A percentile compares a stretch with the other conserved stretches of the same genome.
Evolutionary conservation across 352 stramenopile genomes (phyloP).

Genomic region (Phytophthora pistaciae): DNA sequence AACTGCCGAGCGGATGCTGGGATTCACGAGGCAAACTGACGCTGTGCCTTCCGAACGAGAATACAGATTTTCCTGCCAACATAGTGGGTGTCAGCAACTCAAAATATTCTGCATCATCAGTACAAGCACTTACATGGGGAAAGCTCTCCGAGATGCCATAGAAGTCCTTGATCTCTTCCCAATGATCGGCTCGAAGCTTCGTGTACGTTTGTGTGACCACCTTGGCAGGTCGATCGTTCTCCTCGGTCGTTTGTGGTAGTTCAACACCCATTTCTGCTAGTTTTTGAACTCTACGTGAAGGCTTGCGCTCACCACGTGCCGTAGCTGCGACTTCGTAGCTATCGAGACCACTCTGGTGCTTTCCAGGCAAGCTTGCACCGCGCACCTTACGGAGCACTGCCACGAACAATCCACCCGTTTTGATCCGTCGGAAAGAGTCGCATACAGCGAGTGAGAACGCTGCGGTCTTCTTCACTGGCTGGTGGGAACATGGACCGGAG

Average conservation of each 20-base stretch:
- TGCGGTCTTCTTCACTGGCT: conserved; percentile 62
- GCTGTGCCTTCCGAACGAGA: conserved; percentile 71
- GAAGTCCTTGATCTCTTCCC: conserved; percentile 65
- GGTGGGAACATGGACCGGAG: conserved; percentile 88
- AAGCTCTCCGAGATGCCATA: conserved; percentile 77
- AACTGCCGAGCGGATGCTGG: conserved; percentile 56
- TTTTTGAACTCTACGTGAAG: conserved; percentile 24
- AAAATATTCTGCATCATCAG: no score
- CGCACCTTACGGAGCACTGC: conserved; percentile 91
- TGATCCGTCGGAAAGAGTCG: conserved; percentile 97
- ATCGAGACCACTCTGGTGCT: conserved; percentile 45
- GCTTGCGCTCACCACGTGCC: conserved; percentile 29
- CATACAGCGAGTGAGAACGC: conserved; percentile 49
- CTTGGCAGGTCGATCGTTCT: conserved; percentile 20
- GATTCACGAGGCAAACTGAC: conserved; percentile 73
- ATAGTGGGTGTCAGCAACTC: neutral
- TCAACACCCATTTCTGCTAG: conserved; percentile 7
- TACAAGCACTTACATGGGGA: conserved; percentile 44
- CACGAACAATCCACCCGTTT: conserved; percentile 99
- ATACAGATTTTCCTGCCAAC: conserved; percentile 59
- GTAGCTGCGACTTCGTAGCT: conserved; percentile 56
- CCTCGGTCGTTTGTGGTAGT: neutral
- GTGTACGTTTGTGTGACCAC: conserved; percentile 56
- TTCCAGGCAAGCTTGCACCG: conserved; percentile 35
- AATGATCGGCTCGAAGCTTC: conserved; percentile 59